These are phyloP conservation scores for Emericellopsis terricola DNA, from an alignment of 495 filamentous ascomycete genomes.

Conservation along the genomic window DNA sequence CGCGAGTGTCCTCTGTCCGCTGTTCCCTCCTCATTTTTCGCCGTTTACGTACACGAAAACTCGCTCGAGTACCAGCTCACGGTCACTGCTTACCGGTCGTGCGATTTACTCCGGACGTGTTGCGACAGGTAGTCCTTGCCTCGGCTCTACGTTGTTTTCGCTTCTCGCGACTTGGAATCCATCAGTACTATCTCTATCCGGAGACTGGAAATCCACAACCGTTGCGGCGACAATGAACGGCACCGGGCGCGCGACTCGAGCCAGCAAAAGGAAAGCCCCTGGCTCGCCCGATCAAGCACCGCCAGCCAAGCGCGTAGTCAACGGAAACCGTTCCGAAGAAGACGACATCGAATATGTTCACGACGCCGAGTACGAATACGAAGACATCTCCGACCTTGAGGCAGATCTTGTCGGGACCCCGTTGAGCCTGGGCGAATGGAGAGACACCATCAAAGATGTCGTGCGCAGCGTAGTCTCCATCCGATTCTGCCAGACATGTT, in stretches of 20 bases:
- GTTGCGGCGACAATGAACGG: conserved; percentile 24
- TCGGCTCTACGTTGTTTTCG: no score
- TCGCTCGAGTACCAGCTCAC: no score
- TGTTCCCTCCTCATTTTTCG: no score
- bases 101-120: no score
- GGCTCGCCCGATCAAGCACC: conserved; percentile 17
- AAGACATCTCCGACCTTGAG: conserved; percentile 12
- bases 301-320: conserved; percentile 26
- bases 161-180: no score
- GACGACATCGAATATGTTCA: conserved; percentile 6
- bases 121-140: no score
- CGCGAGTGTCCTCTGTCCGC: no score
- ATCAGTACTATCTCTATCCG: no score
- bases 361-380: conserved; percentile 16
- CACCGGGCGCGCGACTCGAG: conserved; percentile 14
- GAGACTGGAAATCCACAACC: no score
- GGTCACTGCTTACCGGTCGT: no score
- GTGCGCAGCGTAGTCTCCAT: conserved; percentile 91
- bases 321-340: conserved; percentile 26
- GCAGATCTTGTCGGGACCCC: conserved; percentile 3
- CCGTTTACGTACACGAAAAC: no score
- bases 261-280: conserved; percentile 29
- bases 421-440: conserved; percentile 50
- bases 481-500: conserved; percentile 95
- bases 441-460: conserved; percentile 83